A percentile compares a stretch with the other conserved stretches of the same genome.
Conservation (phyloP, 805 yeast species). For the Wickerhamomyces strasburgensis region DNA sequence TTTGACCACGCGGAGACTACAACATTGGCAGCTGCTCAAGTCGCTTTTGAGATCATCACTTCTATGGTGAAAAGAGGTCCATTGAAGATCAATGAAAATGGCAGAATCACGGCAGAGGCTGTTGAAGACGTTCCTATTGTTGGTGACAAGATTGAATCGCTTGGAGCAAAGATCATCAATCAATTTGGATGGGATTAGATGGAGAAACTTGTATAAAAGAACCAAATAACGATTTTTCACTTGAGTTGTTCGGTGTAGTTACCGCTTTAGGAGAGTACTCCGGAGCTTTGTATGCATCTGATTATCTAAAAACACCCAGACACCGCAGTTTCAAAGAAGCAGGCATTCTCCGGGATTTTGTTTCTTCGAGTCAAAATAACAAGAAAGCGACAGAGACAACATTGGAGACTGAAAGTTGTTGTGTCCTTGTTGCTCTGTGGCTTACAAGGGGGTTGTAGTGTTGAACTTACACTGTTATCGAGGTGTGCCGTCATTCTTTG, state of each 20-base stretch:
- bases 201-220: not conserved
- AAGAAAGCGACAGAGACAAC: no score
- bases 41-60: constrained; percentile 65
- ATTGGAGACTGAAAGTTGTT: no score
- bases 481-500: no score
- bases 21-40: constrained; percentile 65
- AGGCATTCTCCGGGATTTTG: no score
- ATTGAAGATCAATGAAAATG: constrained; percentile 12
- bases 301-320: no score
- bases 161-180: constrained; percentile 7
- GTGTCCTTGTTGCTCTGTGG: no score
- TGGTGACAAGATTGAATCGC: not conserved
- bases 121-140: not conserved
- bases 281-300: no score
- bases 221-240: not conserved
- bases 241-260: not conserved
- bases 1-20: constrained; percentile 64
- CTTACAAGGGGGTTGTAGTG: no score
- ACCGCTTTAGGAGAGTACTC: no score
- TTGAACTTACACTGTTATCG: no score
- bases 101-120: constrained; percentile 4
- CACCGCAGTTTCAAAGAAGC: no score
- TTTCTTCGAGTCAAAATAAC: no score
- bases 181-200: constrained; percentile 8
- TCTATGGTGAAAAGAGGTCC: constrained; percentile 66